Conservation (phyloP, 306 rosid species). For the Vigna radiata region DNA sequence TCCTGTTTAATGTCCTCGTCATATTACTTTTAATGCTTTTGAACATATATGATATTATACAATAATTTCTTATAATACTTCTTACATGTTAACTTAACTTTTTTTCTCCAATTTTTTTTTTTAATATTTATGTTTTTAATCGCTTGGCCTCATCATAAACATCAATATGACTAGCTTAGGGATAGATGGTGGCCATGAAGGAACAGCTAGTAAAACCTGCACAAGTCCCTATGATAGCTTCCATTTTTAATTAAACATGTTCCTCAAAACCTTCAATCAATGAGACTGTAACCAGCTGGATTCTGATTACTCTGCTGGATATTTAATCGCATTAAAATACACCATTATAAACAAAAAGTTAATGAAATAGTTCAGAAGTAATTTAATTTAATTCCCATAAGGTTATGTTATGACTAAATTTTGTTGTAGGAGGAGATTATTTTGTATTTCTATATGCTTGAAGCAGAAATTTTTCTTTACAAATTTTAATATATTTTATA, state of each 20-base stretch:
- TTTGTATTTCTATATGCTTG: too few species aligned
- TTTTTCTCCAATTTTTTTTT: too few species aligned
- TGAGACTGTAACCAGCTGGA: neutral
- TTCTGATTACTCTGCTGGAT: neutral
- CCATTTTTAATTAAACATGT: neutral
- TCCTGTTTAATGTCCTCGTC: slow-evolving; percentile 7
- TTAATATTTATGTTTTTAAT: neutral
- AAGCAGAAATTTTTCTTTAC: too few species aligned
- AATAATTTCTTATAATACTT: neutral
- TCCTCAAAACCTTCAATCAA: neutral
- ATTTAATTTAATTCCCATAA: too few species aligned
- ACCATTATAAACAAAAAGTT: too few species aligned
- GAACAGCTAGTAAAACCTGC: neutral
- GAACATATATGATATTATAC: neutral
- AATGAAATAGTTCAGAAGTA: too few species aligned
- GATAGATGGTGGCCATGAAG: slow-evolving; percentile 31
- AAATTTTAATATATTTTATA: too few species aligned
- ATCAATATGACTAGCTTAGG: slow-evolving; percentile 4
- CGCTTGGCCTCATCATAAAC: neutral
- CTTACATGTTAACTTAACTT: neutral
- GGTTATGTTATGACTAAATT: too few species aligned
- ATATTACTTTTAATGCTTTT: slow-evolving; percentile 12
- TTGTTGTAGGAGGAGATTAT: too few species aligned
- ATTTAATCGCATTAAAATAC: neutral
- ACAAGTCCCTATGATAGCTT: slow-evolving; percentile 6